Evolutionary conservation across 164 flowering plant genomes (phyloP).

Genomic region (Saururus chinensis): DNA sequence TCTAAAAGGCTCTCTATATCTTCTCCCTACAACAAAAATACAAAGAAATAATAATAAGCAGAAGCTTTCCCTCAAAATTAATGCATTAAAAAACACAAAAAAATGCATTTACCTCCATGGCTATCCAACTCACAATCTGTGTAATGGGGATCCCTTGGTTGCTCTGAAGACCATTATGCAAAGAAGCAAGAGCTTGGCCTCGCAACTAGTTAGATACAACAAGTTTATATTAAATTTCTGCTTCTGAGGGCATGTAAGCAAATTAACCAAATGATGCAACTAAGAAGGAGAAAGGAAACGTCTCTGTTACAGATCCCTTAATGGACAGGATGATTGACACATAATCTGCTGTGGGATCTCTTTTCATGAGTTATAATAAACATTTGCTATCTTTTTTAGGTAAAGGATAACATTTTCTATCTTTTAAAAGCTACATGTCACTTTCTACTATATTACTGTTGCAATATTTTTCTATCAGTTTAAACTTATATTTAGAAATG

Average conservation of each 20-base stretch:
- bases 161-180: slow-evolving; percentile 74
- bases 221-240: too few species aligned
- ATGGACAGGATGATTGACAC: too few species aligned
- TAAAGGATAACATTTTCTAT: too few species aligned
- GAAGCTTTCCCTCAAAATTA: not conserved
- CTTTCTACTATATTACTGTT: too few species aligned
- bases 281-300: not conserved
- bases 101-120: slow-evolving; percentile 61
- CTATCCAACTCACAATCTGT: slow-evolving; percentile 70
- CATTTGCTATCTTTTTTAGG: too few species aligned
- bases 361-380: too few species aligned
- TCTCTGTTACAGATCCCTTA: too few species aligned
- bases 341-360: too few species aligned
- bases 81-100: not conserved
- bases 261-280: not conserved
- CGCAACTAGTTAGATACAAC: slow-evolving; percentile 53
- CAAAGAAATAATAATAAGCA: not conserved
- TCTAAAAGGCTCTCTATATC: slow-evolving; percentile 60
- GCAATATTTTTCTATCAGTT: too few species aligned
- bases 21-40: slow-evolving; percentile 47
- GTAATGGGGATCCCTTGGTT: slow-evolving; percentile 84
- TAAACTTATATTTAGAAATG: too few species aligned
- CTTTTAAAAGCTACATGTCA: too few species aligned
- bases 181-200: slow-evolving; percentile 91
- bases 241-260: not conserved